Base-by-base conservation (phyloP, 164 flowering plant species). In the Aristolochia contorta region DNA sequence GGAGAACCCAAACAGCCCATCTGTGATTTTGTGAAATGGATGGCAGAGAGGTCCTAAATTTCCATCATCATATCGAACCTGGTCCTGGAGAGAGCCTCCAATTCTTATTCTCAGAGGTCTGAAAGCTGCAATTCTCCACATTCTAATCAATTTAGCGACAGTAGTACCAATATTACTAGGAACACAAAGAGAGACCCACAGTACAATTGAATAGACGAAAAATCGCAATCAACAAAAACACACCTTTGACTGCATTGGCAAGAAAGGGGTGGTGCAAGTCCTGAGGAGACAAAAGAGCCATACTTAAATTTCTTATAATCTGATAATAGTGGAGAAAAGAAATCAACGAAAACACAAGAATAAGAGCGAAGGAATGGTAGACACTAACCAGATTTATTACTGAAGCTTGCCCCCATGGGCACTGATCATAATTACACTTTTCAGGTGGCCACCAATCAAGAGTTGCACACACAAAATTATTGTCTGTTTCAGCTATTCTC, bases 381-480 rank as follows among this genome's bases (percentile, higher is more conserved):
- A 59, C 32, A 13, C 72, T 59, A 67, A 91, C 98, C 80, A 92
- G 65, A 70, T 79, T 77, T 65, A 79, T 58, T 1, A 59, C 80
- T 18, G 95, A 80, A 43, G 96, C 58, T 47, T 75, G 59, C 12
- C 84, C 86, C 95, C 98, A 89, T 6, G 96, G 95, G 70, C 96
- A 92, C 3, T 74, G 75, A 51, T 84, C 68, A 73, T 89, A 89
- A 72, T 84, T 72, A 48, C 96, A 89, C 77, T 92, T 92, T 25
- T 76, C 81, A 27, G 77, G 76, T 56, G 96, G 95, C 98, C 98
- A 92, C 98, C 98, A 92, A 77, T 92, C 98, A 49, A 92, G 58
- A 47, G 98, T 92, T 51, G 95, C 96, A 73, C 98, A 92, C n/a
- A 92, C 61, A 53, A 78, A 92, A 67, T 85, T 74, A 58, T 72